Evolutionary conservation across 139 green algal species (phyloP).

Genomic region (Coelastrella sp.): DNA sequence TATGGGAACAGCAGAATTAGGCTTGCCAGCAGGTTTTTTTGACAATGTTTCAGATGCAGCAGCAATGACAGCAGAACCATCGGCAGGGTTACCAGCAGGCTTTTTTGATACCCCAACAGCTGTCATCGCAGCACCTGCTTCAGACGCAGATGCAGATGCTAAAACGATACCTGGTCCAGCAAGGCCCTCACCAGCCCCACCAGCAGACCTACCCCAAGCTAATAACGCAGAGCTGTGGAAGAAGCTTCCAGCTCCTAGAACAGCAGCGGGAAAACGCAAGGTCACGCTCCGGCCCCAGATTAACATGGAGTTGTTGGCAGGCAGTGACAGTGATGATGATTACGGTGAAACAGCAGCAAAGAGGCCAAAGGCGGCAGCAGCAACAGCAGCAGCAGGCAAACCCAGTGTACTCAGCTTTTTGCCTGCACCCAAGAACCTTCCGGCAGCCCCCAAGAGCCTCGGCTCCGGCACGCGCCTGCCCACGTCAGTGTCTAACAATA

Average conservation of each 20-base stretch:
- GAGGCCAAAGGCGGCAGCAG: slow-evolving; percentile 40
- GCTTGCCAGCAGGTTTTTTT: slow-evolving; percentile 16
- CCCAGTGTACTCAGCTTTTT: slow-evolving; percentile 66
- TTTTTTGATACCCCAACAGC: slow-evolving; percentile 11
- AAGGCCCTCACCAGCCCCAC: background rate
- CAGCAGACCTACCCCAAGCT: slow-evolving; percentile 25
- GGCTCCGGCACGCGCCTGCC: background rate
- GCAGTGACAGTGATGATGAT: slow-evolving; percentile 52
- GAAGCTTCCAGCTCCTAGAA: slow-evolving; percentile 36
- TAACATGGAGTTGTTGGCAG: slow-evolving; percentile 54
- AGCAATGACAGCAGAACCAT: background rate
- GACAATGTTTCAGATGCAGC: background rate
- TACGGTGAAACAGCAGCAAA: slow-evolving; percentile 46
- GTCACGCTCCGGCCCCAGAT: slow-evolving; percentile 55
- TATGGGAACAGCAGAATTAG: background rate
- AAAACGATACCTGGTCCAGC: background rate
- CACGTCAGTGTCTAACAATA: background rate
- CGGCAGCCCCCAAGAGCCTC: background rate
- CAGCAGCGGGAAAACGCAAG: slow-evolving; percentile 23
- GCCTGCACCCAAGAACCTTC: slow-evolving; percentile 69
- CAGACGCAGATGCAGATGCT: background rate
- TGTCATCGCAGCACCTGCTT: background rate
- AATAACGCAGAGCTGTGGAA: slow-evolving; percentile 17
- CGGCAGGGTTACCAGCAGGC: background rate
- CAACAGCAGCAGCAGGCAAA: slow-evolving; percentile 23